Conservation (phyloP, 1,284 basidiomycete genomes). For the Bjerkandera adusta region DNA sequence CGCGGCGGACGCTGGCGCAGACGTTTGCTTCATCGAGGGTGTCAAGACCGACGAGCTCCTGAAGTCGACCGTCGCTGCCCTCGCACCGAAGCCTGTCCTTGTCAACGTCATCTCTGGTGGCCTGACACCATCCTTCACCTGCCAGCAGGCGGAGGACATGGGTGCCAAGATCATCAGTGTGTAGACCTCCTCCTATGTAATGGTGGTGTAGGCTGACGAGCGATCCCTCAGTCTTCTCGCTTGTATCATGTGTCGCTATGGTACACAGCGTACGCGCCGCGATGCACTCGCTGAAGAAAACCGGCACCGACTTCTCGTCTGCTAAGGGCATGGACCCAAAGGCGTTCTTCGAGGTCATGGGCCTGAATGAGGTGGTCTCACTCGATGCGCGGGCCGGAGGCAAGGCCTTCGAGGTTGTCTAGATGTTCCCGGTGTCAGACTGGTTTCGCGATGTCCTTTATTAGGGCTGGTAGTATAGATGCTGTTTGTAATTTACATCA, state of each 20-base stretch:
- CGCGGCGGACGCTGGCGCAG: constrained; percentile 74
- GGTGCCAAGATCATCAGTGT: constrained; percentile 77
- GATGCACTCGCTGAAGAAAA: constrained; percentile 72
- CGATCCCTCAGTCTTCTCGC: constrained; percentile 51
- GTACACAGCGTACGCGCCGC: constrained; percentile 71
- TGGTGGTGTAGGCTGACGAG: constrained; percentile 3
- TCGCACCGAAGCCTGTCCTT: constrained; percentile 73
- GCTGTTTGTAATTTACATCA: too few species aligned
- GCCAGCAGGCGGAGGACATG: constrained; percentile 60
- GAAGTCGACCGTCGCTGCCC: constrained; percentile 56
- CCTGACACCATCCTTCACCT: constrained; percentile 71
- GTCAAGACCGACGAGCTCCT: constrained; percentile 70
- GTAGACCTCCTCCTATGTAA: constrained; percentile 22
- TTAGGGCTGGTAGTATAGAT: too few species aligned
- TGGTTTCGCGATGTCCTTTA: too few species aligned
- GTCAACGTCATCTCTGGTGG: constrained; percentile 79
- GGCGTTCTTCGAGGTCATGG: constrained; percentile 75
- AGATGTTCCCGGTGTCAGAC: too few species aligned
- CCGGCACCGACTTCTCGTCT: constrained; percentile 68
- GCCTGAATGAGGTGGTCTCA: constrained; percentile 53
- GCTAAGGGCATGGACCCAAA: constrained; percentile 77
- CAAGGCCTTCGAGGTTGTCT: constrained; percentile 50
- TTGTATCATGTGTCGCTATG: constrained; percentile 71
- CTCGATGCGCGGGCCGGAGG: constrained; percentile 61
- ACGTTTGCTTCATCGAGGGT: constrained; percentile 85